A percentile compares a stretch with the other conserved stretches of the same genome.
Evolutionary conservation across 2,329 filamentous ascomycete species (phyloP).

Genomic region (Sporothrix dimorphospora): DNA sequence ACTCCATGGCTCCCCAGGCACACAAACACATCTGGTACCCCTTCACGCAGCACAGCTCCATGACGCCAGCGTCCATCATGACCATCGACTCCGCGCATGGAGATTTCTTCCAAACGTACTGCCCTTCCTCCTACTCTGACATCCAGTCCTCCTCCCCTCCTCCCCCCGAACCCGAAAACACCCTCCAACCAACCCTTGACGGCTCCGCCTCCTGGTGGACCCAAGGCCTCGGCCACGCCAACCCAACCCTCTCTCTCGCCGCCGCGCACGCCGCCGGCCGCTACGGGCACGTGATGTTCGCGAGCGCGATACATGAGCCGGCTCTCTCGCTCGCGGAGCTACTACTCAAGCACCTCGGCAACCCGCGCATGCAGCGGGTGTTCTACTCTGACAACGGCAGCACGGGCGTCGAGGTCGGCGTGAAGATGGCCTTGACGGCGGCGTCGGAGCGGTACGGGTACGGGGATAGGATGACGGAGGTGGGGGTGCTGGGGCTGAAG

Average conservation of each 20-base stretch:
- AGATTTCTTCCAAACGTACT: conserved; percentile 70
- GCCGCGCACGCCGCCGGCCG: conserved; percentile 80
- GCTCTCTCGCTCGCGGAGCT: conserved; percentile 69
- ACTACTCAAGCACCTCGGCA: conserved; percentile 62
- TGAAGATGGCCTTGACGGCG: conserved; percentile 82
- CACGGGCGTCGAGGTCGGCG: conserved; percentile 79
- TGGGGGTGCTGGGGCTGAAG: conserved; percentile 73
- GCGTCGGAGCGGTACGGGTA: conserved; percentile 68
- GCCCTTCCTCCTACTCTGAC: not conserved
- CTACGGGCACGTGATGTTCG: conserved; percentile 90
- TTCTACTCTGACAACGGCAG: conserved; percentile 87
- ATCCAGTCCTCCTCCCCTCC: not conserved
- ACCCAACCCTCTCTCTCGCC: conserved; percentile 69
- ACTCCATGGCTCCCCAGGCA: conserved; percentile 64
- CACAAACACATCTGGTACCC: conserved; percentile 78
- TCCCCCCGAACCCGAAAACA: not conserved
- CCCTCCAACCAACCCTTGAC: conserved; percentile 72
- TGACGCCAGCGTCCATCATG: conserved; percentile 65
- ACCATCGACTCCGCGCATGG: conserved; percentile 80
- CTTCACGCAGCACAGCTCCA: conserved; percentile 76
- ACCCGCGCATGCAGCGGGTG: conserved; percentile 68
- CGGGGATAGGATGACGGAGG: conserved; percentile 50
- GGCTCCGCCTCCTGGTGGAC: conserved; percentile 93
- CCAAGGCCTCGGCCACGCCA: conserved; percentile 81
- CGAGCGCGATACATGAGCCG: conserved; percentile 76